A percentile compares a stretch with the other conserved stretches of the same genome.
phyloP scores from a whole-genome alignment of 148 eudicot genomes.

The Diospyros lotus region DNA sequence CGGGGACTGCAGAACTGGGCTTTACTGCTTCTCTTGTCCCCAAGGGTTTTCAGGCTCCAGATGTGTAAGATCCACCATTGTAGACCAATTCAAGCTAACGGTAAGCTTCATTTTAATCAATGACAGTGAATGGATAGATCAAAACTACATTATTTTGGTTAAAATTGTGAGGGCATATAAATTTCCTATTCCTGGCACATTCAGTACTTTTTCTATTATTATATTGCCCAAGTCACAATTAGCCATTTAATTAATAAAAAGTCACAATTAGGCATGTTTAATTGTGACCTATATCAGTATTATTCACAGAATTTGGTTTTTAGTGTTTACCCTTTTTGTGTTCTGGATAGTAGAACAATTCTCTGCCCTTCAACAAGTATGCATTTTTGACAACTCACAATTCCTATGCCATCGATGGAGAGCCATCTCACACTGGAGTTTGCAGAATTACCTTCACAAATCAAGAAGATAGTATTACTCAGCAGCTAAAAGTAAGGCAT shows the following conservation, averaged over 20 bases:
- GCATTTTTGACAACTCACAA: conserved; percentile 82
- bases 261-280: too few relatives aligned
- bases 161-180: too few relatives aligned
- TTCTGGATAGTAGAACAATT: conserved; percentile 43
- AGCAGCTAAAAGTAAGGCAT: conserved; percentile 60
- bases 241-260: too few relatives aligned
- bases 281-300: too few relatives aligned
- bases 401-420: conserved; percentile 60
- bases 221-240: too few relatives aligned
- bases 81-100: conserved; percentile 46
- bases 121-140: too few relatives aligned
- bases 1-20: conserved; percentile 47
- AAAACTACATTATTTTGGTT: too few relatives aligned
- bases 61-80: conserved; percentile 47
- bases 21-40: conserved; percentile 44
- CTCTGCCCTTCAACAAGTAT: conserved; percentile 87
- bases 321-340: not conserved
- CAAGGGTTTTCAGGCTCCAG: conserved; percentile 25
- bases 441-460: conserved; percentile 45
- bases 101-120: conserved; percentile 14
- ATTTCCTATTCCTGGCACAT: too few relatives aligned
- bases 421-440: conserved; percentile 42
- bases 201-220: too few relatives aligned
- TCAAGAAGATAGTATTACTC: conserved; percentile 68
- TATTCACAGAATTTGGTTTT: too few relatives aligned